Evolutionary conservation across 1,284 basidiomycete species (phyloP).

Genomic region (Spongiforma sp.): DNA sequence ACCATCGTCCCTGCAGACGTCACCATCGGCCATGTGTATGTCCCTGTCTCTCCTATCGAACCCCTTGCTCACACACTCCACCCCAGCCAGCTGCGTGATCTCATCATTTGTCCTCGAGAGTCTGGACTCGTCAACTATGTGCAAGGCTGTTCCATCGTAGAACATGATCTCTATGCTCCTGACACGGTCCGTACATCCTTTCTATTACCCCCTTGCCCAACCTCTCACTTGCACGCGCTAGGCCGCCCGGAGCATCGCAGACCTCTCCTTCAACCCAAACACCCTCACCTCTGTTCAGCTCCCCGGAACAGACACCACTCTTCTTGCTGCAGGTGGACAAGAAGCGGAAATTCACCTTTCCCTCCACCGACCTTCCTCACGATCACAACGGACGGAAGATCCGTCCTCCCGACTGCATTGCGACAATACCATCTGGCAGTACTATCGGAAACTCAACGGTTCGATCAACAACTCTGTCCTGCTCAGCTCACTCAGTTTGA

Average conservation of each 20-base stretch:
- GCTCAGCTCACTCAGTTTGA: slow-evolving; percentile 65
- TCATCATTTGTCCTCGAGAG: slow-evolving; percentile 74
- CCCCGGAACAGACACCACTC: slow-evolving; percentile 54
- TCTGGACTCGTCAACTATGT: slow-evolving; percentile 73
- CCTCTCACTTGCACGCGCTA: slow-evolving; percentile 32
- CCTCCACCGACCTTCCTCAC: slow-evolving; percentile 44
- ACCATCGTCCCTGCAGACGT: slow-evolving; percentile 54
- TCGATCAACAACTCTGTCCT: slow-evolving; percentile 88
- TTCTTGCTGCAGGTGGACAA: slow-evolving; percentile 86
- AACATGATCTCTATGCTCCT: slow-evolving; percentile 63
- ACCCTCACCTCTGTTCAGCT: slow-evolving; percentile 69
- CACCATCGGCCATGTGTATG: slow-evolving; percentile 75
- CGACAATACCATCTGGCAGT: slow-evolving; percentile 56
- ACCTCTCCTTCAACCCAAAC: slow-evolving; percentile 68
- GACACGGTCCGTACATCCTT: slow-evolving; percentile 49
- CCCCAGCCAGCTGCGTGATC: slow-evolving; percentile 73
- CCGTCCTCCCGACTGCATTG: slow-evolving; percentile 21
- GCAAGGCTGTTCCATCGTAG: slow-evolving; percentile 59
- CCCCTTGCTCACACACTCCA: slow-evolving; percentile 4
- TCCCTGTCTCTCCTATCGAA: slow-evolving; percentile 22
- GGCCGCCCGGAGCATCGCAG: slow-evolving; percentile 56
- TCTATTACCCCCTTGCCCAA: slow-evolving; percentile 15
- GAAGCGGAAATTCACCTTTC: slow-evolving; percentile 81
- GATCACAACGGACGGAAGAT: slow-evolving; percentile 26
- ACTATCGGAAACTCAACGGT: slow-evolving; percentile 57